Evolutionary conservation across 1,284 basidiomycete species (phyloP).

Genomic region (Irpex lacteus): DNA sequence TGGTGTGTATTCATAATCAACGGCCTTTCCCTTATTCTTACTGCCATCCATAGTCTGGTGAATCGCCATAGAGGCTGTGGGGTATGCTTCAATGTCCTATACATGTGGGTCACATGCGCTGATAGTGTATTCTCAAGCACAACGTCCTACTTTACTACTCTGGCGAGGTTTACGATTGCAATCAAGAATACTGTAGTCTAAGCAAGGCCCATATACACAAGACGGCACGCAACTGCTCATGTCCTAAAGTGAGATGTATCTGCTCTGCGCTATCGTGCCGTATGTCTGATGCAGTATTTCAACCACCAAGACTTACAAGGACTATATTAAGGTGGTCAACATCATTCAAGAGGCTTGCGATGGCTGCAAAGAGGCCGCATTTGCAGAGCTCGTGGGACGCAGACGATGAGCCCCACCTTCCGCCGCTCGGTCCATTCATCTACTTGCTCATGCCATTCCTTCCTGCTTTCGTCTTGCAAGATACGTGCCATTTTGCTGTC

Average conservation of each 20-base stretch:
- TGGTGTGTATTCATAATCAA: slow-evolving; percentile 29
- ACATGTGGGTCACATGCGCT: not conserved
- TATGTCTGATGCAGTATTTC: slow-evolving; percentile 4
- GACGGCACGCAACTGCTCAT: slow-evolving; percentile 35
- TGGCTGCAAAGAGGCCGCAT: slow-evolving; percentile 35
- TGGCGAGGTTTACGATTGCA: slow-evolving; percentile 43
- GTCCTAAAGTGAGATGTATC: slow-evolving; percentile 25
- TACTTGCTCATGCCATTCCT: not conserved
- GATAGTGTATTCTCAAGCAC: slow-evolving; percentile 37
- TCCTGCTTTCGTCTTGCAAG: slow-evolving; percentile 9
- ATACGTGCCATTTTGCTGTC: not conserved
- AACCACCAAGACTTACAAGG: slow-evolving; percentile 33
- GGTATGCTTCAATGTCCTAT: slow-evolving; percentile 33
- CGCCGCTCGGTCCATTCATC: slow-evolving; percentile 16
- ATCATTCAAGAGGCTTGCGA: slow-evolving; percentile 51
- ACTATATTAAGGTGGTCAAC: slow-evolving; percentile 43
- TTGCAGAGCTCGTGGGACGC: slow-evolving; percentile 23
- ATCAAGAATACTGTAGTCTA: slow-evolving; percentile 36
- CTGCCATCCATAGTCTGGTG: slow-evolving; percentile 42
- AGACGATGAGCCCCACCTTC: slow-evolving; percentile 9
- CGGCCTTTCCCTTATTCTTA: not conserved
- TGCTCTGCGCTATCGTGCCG: not conserved
- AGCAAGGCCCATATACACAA: slow-evolving; percentile 45
- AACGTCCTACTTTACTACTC: slow-evolving; percentile 53
- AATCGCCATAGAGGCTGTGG: slow-evolving; percentile 65